Evolutionary conservation across 1,284 basidiomycete genomes (phyloP).

Genomic region (Cronartium quercuum): DNA sequence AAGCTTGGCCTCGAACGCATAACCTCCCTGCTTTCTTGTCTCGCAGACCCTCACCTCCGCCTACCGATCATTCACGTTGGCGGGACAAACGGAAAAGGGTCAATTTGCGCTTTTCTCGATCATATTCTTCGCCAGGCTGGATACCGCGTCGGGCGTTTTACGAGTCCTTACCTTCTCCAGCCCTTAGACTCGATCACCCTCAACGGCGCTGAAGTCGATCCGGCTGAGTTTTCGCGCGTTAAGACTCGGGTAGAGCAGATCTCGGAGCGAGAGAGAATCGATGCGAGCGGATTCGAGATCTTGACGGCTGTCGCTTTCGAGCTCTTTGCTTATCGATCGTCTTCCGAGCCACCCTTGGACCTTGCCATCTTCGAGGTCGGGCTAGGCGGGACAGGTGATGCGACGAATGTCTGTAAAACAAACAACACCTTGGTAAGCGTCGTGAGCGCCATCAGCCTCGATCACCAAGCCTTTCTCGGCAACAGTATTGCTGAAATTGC

Average conservation of each 20-base stretch:
- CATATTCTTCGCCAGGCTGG: constrained; percentile 62
- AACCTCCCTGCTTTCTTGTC: constrained; percentile 55
- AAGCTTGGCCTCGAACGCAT: constrained; percentile 72
- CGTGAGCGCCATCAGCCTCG: constrained; percentile 78
- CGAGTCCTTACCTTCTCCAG: constrained; percentile 81
- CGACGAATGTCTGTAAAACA: constrained; percentile 76
- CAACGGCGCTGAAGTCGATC: constrained; percentile 58
- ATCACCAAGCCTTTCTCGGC: constrained; percentile 86
- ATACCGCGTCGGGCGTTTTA: constrained; percentile 73
- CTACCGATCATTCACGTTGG: constrained; percentile 86
- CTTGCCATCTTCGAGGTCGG: constrained; percentile 77
- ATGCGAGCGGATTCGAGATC: neutral
- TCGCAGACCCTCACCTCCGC: constrained; percentile 58
- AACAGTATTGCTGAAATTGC: constrained; percentile 69
- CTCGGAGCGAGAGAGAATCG: neutral
- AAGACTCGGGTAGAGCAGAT: neutral
- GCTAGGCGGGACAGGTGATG: constrained; percentile 85
- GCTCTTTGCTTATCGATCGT: neutral
- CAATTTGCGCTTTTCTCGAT: constrained; percentile 73
- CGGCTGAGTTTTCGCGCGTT: constrained; percentile 40
- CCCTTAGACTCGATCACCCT: constrained; percentile 72
- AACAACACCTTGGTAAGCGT: constrained; percentile 67
- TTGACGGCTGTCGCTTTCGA: neutral
- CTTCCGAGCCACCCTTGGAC: neutral
- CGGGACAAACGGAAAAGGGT: constrained; percentile 97